A percentile compares a stretch with the other conserved stretches of the same genome.
phyloP scores from a whole-genome alignment of 23 red algal genomes.

The Gracilariopsis chorda region DNA sequence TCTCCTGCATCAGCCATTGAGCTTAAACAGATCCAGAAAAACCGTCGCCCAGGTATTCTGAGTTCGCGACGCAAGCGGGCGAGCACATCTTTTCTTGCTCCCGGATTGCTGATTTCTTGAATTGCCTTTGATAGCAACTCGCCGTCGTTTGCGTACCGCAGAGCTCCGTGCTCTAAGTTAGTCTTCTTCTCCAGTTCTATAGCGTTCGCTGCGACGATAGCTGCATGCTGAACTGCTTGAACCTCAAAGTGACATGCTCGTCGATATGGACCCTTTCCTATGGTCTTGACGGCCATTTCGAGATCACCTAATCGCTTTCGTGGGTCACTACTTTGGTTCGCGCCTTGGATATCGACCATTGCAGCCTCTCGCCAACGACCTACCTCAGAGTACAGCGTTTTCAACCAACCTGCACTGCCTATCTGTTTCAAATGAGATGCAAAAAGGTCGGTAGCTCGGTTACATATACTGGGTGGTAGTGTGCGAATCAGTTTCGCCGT shows the following conservation, averaged over 20 bases:
- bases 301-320: constrained; percentile 31
- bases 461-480: constrained; percentile 9
- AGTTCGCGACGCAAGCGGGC: constrained; percentile 36
- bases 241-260: constrained; percentile 34
- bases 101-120: not conserved
- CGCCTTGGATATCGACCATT: constrained; percentile 16
- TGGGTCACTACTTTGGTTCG: constrained; percentile 2
- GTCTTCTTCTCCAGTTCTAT: constrained; percentile 45
- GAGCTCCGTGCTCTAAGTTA: constrained; percentile 9
- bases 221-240: constrained; percentile 53
- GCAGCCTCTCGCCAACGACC: constrained; percentile 64
- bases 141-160: constrained; percentile 31
- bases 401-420: constrained; percentile 21
- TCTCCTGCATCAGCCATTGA: constrained; percentile 56
- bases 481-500: constrained; percentile 42
- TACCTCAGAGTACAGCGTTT: constrained; percentile 31
- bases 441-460: constrained; percentile 51
- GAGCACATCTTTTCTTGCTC: not conserved
- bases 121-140: constrained; percentile 17
- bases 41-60: constrained; percentile 58
- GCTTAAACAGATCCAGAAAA: constrained; percentile 50
- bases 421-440: constrained; percentile 39
- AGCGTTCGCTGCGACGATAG: not conserved
- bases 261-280: constrained; percentile 12
- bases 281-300: not conserved